Percentiles rank a stretch among this genome's conserved stretches.
phyloP scores from a whole-genome alignment of 1,284 basidiomycete species.

The Amylostereum areolatum region DNA sequence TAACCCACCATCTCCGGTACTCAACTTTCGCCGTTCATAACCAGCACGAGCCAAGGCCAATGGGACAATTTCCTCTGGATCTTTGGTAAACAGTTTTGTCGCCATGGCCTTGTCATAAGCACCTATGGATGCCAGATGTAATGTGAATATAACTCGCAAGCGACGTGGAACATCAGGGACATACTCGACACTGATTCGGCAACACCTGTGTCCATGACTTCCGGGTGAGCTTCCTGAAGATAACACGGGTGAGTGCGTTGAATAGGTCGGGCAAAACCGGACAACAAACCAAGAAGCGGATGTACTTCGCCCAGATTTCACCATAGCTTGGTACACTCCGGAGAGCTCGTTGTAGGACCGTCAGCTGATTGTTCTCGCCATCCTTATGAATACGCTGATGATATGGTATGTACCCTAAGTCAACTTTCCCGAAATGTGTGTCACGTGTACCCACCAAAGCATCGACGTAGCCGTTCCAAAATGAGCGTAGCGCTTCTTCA shows the following conservation, averaged over 20 bases:
- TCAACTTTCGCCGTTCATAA: constrained; percentile 51
- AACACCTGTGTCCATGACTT: constrained; percentile 22
- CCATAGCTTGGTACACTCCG: constrained; percentile 66
- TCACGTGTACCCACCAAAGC: constrained; percentile 35
- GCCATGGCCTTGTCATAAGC: constrained; percentile 52
- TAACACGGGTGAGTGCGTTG: constrained; percentile 3
- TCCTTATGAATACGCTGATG: constrained; percentile 42
- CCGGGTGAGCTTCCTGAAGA: constrained; percentile 10
- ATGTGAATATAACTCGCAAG: constrained; percentile 7
- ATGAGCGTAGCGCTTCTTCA: constrained; percentile 51
- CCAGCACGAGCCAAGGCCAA: constrained; percentile 63
- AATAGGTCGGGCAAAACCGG: neutral
- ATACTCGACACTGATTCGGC: constrained; percentile 14
- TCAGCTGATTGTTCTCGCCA: constrained; percentile 34
- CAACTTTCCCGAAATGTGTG: constrained; percentile 1
- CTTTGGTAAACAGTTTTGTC: constrained; percentile 45
- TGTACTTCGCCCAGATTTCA: constrained; percentile 68
- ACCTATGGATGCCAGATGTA: too few species aligned
- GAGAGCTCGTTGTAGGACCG: constrained; percentile 46
- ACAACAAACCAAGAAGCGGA: constrained; percentile 53
- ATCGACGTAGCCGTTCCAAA: constrained; percentile 65
- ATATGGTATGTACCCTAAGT: constrained; percentile 4
- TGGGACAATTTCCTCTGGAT: constrained; percentile 64
- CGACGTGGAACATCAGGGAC: neutral
- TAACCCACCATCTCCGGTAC: too few species aligned